Evolutionary conservation across 2,329 filamentous ascomycete genomes (phyloP).

Genomic region (Pseudogymnoascus sp.): DNA sequence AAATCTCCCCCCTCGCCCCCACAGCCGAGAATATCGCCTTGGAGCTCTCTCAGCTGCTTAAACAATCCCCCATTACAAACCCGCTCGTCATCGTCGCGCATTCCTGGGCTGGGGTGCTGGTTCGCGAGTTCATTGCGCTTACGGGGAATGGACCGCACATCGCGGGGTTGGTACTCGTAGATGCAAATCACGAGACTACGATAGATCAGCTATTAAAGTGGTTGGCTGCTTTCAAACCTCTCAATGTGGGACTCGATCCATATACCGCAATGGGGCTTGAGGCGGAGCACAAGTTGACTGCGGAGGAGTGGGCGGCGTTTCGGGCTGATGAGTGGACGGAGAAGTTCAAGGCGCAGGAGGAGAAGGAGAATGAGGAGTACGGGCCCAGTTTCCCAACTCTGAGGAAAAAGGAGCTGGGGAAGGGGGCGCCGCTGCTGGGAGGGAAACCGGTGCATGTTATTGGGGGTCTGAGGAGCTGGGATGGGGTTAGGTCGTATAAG

Average conservation of each 20-base stretch:
- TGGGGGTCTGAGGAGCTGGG: slow-evolving; percentile 23
- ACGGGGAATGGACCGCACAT: slow-evolving; percentile 11
- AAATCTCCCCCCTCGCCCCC: slow-evolving; percentile 10
- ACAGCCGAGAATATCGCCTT: slow-evolving; percentile 14
- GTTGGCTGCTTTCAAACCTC: background rate
- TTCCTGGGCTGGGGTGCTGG: slow-evolving; percentile 16
- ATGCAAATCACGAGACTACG: slow-evolving; percentile 16
- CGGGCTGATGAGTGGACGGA: slow-evolving; percentile 6
- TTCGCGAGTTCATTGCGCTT: slow-evolving; percentile 14
- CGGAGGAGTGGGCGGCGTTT: slow-evolving; percentile 13
- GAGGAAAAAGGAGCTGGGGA: background rate
- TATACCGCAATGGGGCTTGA: slow-evolving; percentile 6
- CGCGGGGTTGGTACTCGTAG: slow-evolving; percentile 19
- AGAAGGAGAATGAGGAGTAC: slow-evolving; percentile 11
- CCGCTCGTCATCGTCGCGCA: slow-evolving; percentile 18
- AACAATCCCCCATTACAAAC: slow-evolving; percentile 8
- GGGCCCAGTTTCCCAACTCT: slow-evolving; percentile 3
- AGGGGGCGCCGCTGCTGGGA: background rate
- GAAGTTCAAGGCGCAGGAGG: background rate
- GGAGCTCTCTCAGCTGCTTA: slow-evolving; percentile 15
- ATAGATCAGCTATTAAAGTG: background rate
- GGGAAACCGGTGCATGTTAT: slow-evolving; percentile 20
- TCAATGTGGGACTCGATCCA: background rate
- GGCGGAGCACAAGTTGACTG: slow-evolving; percentile 11
- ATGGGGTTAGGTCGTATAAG: slow-evolving; percentile 27